Evolutionary conservation across 2,329 filamentous ascomycete genomes (phyloP).

Genomic region (Sarocladium brachiariae): DNA sequence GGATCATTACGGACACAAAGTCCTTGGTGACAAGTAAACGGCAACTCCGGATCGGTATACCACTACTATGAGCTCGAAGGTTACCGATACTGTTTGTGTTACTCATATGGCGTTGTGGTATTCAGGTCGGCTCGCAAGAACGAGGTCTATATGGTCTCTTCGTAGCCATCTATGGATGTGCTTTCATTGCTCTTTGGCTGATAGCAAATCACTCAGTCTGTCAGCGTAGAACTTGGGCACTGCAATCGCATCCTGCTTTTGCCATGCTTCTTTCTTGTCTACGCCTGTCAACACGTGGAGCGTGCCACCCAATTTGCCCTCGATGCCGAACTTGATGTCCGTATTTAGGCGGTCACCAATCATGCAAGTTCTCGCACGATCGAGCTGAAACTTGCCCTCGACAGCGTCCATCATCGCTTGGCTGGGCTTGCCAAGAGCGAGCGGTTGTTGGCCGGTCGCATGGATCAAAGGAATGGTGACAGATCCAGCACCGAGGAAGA

Average conservation of each 20-base stretch:
- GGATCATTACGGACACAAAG: no score
- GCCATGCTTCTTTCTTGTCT: slow-evolving; percentile 74
- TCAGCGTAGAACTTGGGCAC: slow-evolving; percentile 81
- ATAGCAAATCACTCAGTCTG: slow-evolving; percentile 66
- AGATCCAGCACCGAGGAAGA: slow-evolving; percentile 89
- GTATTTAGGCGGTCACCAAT: slow-evolving; percentile 90
- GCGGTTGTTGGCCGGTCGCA: slow-evolving; percentile 62
- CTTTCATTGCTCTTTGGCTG: slow-evolving; percentile 18
- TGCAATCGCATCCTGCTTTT: slow-evolving; percentile 59
- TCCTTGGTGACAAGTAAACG: no score
- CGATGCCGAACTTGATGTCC: slow-evolving; percentile 90
- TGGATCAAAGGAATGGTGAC: slow-evolving; percentile 71
- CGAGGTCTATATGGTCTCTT: background rate
- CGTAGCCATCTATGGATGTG: background rate
- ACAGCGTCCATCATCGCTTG: slow-evolving; percentile 99
- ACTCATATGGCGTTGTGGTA: no score
- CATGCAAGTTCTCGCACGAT: slow-evolving; percentile 85
- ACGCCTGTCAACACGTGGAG: slow-evolving; percentile 89
- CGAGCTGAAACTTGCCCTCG: slow-evolving; percentile 88
- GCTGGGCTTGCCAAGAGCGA: slow-evolving; percentile 86
- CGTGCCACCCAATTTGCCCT: slow-evolving; percentile 85
- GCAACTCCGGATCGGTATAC: no score
- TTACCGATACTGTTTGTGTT: no score
- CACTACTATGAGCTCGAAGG: no score
- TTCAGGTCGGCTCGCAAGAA: no score